Evolutionary conservation across 2,329 filamentous ascomycete species (phyloP).

Genomic region (Xylaria hypoxylon): DNA sequence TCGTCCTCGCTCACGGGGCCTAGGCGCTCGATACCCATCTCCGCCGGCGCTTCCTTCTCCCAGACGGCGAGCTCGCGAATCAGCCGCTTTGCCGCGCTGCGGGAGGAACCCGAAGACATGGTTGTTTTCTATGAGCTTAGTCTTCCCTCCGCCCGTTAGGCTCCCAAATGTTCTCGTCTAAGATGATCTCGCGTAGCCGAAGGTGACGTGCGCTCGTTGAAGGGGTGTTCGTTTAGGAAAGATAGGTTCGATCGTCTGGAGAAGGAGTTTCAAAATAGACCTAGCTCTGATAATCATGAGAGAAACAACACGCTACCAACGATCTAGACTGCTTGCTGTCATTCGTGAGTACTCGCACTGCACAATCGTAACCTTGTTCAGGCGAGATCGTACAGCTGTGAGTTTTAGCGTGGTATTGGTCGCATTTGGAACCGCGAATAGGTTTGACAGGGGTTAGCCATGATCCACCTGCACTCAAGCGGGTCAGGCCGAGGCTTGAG

Average conservation of each 20-base stretch:
- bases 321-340: neutral
- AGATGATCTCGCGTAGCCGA: neutral
- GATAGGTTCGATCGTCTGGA: neutral
- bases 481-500: slow-evolving; percentile 25
- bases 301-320: neutral
- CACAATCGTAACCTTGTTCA: slow-evolving; percentile 5
- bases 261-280: neutral
- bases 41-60: slow-evolving; percentile 61
- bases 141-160: neutral
- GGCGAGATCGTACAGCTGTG: slow-evolving; percentile 13
- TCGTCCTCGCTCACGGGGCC: slow-evolving; percentile 66
- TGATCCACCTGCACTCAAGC: slow-evolving; percentile 12
- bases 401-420: slow-evolving; percentile 22
- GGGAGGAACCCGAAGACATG: slow-evolving; percentile 49
- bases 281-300: neutral
- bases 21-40: slow-evolving; percentile 69
- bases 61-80: slow-evolving; percentile 68
- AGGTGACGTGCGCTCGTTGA: neutral
- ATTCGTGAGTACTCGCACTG: slow-evolving; percentile 8
- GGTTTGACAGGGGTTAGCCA: slow-evolving; percentile 20
- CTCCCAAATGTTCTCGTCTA: neutral
- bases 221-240: too few species aligned
- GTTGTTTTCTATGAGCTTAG: neutral
- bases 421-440: slow-evolving; percentile 2
- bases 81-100: slow-evolving; percentile 66